phyloP scores from a whole-genome alignment of 257 asterid species.

The Petunia axillaris region DNA sequence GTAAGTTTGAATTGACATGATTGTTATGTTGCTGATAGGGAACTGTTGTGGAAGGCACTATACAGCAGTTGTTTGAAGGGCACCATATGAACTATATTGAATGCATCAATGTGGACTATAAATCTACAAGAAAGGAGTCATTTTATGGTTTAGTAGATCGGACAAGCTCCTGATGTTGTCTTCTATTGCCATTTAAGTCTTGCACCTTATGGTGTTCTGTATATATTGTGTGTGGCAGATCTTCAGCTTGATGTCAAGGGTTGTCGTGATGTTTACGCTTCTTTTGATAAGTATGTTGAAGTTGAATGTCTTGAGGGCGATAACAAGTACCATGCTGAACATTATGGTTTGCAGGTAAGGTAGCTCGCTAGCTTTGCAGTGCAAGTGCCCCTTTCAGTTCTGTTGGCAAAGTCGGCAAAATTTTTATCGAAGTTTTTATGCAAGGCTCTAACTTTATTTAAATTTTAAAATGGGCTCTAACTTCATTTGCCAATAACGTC shows the following conservation, averaged over 20 bases:
- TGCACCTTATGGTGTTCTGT: conserved; percentile 26
- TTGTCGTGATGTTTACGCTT: conserved; percentile 92
- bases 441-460: neutral
- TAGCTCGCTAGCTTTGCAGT: conserved; percentile 17
- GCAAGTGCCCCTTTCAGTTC: neutral
- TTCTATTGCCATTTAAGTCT: conserved; percentile 37
- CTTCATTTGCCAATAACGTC: neutral
- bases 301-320: conserved; percentile 96
- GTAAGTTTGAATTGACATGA: conserved; percentile 4
- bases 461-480: neutral
- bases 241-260: conserved; percentile 99
- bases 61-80: conserved; percentile 96
- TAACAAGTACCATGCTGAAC: conserved; percentile 93
- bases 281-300: conserved; percentile 96
- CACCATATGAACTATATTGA: conserved; percentile 95
- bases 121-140: conserved; percentile 94
- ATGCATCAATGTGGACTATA: conserved; percentile 92
- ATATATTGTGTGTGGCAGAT: conserved; percentile 53
- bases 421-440: neutral
- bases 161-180: conserved; percentile 22
- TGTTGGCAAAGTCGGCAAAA: neutral
- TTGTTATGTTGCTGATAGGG: conserved; percentile 56
- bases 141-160: conserved; percentile 64
- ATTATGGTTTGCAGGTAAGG: conserved; percentile 90
- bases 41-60: conserved; percentile 97